Percentiles rank a stretch among this genome's conserved stretches.
These are phyloP conservation scores for Scortechinia acanthostroma DNA, from an alignment of 2,329 filamentous ascomycete species.

Conservation along the genomic window DNA sequence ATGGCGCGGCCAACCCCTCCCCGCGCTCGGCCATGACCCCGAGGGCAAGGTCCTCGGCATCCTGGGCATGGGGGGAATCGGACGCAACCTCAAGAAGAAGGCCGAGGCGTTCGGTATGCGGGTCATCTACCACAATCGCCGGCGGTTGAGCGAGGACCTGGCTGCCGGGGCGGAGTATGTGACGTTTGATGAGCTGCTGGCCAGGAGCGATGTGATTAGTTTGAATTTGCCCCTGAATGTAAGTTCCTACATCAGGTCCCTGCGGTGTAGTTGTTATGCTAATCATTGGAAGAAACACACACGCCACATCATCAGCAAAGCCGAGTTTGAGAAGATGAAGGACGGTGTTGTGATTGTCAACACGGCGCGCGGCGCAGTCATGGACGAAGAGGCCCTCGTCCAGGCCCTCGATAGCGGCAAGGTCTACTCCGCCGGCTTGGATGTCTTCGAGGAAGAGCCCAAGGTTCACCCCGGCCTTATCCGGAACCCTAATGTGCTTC, in stretches of 20 bases:
- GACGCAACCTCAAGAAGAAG: slow-evolving; percentile 69
- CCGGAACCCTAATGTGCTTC: slow-evolving; percentile 62
- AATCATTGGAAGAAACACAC: slow-evolving; percentile 42
- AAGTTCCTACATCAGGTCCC: slow-evolving; percentile 20
- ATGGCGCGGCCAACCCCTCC: slow-evolving; percentile 54
- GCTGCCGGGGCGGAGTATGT: slow-evolving; percentile 57
- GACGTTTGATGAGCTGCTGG: slow-evolving; percentile 65
- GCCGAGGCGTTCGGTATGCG: slow-evolving; percentile 71
- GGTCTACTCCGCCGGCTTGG: slow-evolving; percentile 66
- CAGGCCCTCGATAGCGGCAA: slow-evolving; percentile 63
- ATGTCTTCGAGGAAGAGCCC: slow-evolving; percentile 80
- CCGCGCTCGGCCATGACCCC: slow-evolving; percentile 67
- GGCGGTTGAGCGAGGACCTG: slow-evolving; percentile 43
- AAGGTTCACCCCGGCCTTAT: slow-evolving; percentile 67
- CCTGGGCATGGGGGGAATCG: slow-evolving; percentile 80
- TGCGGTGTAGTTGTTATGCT: not conserved
- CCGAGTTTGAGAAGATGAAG: slow-evolving; percentile 74
- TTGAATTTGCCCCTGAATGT: slow-evolving; percentile 78
- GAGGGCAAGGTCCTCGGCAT: slow-evolving; percentile 75
- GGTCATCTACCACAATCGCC: slow-evolving; percentile 70
- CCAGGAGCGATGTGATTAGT: slow-evolving; percentile 68
- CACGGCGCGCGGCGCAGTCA: slow-evolving; percentile 74
- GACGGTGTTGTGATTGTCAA: slow-evolving; percentile 71
- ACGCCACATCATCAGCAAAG: slow-evolving; percentile 66
- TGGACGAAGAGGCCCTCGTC: slow-evolving; percentile 76